phyloP scores from a whole-genome alignment of 345 rosid genomes.

The Populus deltoides region DNA sequence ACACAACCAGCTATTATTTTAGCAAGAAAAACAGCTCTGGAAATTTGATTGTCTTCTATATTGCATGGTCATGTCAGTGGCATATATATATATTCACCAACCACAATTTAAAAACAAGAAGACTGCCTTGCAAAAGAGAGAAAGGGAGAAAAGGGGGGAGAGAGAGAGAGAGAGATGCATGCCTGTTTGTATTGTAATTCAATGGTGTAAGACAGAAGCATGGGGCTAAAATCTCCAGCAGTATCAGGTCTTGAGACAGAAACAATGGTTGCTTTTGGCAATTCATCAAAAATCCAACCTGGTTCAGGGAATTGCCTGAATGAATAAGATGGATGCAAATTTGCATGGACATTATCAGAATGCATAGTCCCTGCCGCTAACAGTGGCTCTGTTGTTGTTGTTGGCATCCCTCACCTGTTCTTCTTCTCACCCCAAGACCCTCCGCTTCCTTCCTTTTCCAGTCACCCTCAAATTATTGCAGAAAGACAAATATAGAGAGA shows the following conservation, averaged over 20 bases:
- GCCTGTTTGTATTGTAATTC: constrained; percentile 82
- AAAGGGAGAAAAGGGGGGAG: neutral
- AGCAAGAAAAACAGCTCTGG: neutral
- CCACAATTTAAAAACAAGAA: neutral
- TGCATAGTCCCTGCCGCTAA: constrained; percentile 23
- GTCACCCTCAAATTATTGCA: neutral
- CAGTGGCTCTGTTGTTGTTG: constrained; percentile 60
- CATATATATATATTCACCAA: neutral
- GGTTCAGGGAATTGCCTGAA: constrained; percentile 28
- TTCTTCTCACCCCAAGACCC: neutral
- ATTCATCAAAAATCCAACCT: constrained; percentile 55
- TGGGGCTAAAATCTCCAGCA: constrained; percentile 78
- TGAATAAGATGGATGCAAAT: constrained; percentile 18
- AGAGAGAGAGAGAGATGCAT: neutral
- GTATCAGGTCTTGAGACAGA: constrained; percentile 75
- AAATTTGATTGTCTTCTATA: neutral
- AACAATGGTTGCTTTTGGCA: constrained; percentile 61
- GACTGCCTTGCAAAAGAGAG: neutral
- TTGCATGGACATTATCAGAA: constrained; percentile 13
- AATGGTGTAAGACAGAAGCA: constrained; percentile 77
- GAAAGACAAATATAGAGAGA: neutral
- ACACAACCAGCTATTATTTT: neutral
- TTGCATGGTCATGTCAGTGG: neutral
- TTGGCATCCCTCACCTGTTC: neutral
- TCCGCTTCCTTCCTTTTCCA: constrained; percentile 11